phyloP scores from a whole-genome alignment of 2,329 filamentous ascomycete species.

The Pyrenophora graminea region DNA sequence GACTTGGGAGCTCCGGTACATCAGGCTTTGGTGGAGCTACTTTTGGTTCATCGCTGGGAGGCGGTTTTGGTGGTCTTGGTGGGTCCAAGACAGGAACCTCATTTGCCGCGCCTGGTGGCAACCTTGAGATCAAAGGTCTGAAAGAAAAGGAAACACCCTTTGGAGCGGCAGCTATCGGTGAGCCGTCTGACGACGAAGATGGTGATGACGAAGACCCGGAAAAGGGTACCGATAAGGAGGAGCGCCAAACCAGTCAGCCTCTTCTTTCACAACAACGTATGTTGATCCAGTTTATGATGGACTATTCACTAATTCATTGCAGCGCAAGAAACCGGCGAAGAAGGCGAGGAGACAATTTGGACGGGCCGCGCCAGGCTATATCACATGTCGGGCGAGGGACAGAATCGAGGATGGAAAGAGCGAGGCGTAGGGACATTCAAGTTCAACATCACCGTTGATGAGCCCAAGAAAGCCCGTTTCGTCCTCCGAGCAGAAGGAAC shows the following conservation, averaged over 20 bases:
- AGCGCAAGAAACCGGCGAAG: slow-evolving; percentile 83
- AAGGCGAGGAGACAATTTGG: slow-evolving; percentile 76
- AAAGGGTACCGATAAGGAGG: slow-evolving; percentile 39
- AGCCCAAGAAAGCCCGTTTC: slow-evolving; percentile 65
- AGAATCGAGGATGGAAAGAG: slow-evolving; percentile 79
- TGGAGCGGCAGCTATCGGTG: slow-evolving; percentile 69
- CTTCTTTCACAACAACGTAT: slow-evolving; percentile 67
- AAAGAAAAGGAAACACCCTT: slow-evolving; percentile 72
- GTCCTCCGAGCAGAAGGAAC: slow-evolving; percentile 92
- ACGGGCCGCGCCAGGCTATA: slow-evolving; percentile 83
- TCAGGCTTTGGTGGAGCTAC: slow-evolving; percentile 43
- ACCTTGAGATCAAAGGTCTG: slow-evolving; percentile 50
- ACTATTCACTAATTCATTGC: slow-evolving; percentile 17
- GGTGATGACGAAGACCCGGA: slow-evolving; percentile 50
- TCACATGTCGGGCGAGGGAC: slow-evolving; percentile 64
- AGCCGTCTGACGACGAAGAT: slow-evolving; percentile 59
- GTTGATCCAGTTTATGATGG: slow-evolving; percentile 26
- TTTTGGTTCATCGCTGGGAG: slow-evolving; percentile 50
- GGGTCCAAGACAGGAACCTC: slow-evolving; percentile 57
- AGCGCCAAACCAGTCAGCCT: slow-evolving; percentile 44
- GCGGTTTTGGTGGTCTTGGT: slow-evolving; percentile 36
- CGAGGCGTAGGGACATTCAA: slow-evolving; percentile 82
- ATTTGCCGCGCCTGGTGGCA: slow-evolving; percentile 67
- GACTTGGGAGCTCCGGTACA: slow-evolving; percentile 37
- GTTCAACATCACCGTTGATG: slow-evolving; percentile 62